Percentiles rank a stretch among this genome's conserved stretches.
Evolutionary conservation across 1,284 basidiomycete species (phyloP).

Genomic region (Ustilago tritici): DNA sequence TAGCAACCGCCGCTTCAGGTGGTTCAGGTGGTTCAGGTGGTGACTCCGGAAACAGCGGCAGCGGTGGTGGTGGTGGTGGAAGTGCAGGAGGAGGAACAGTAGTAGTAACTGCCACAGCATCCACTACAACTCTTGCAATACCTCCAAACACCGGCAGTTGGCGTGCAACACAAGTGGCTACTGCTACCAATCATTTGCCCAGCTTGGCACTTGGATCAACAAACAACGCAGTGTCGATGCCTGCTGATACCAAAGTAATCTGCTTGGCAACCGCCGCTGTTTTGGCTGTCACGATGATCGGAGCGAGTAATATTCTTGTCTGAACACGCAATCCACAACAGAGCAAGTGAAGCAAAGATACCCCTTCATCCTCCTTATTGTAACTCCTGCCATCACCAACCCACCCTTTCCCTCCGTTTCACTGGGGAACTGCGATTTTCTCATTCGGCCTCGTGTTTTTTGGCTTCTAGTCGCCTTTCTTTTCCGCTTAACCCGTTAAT

Average conservation of each 20-base stretch:
- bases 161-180: conserved; percentile 7
- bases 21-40: neutral
- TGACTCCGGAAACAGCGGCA: neutral
- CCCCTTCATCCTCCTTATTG: neutral
- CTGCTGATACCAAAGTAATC: neutral
- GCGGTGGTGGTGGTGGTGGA: neutral
- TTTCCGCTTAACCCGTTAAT: too few relatives aligned
- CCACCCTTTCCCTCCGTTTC: too few relatives aligned
- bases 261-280: neutral
- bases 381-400: too few relatives aligned
- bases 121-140: conserved; percentile 14
- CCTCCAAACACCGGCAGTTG: too few relatives aligned
- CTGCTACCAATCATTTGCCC: conserved; percentile 17
- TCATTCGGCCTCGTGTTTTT: too few relatives aligned
- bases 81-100: conserved; percentile 22
- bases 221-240: neutral
- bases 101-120: conserved; percentile 31
- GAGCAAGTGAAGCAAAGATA: neutral
- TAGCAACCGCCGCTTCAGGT: neutral
- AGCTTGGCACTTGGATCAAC: conserved; percentile 15
- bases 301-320: too few relatives aligned
- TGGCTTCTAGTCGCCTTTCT: too few relatives aligned
- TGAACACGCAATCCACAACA: too few relatives aligned
- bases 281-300: neutral
- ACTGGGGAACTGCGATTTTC: too few relatives aligned